phyloP scores from a whole-genome alignment of 345 rosid genomes.

The Geranium brycei region DNA sequence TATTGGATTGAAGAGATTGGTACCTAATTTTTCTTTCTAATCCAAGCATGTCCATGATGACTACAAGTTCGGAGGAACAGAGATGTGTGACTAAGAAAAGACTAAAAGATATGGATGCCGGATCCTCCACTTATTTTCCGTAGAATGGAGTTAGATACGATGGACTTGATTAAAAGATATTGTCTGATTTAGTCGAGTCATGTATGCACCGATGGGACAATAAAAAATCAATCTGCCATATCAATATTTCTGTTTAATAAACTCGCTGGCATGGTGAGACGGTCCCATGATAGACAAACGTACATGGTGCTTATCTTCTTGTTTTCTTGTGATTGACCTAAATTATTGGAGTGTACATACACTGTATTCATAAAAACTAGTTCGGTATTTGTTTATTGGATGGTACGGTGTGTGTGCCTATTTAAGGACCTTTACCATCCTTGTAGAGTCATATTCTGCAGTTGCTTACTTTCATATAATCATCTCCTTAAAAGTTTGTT shows the following conservation, averaged over 20 bases:
- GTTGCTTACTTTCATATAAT: not conserved
- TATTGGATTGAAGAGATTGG: no score
- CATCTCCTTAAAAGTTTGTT: not conserved
- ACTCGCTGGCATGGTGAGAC: not conserved
- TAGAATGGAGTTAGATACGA: not conserved
- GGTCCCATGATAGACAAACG: not conserved
- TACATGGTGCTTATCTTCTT: not conserved
- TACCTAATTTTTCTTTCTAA: not conserved
- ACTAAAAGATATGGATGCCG: not conserved
- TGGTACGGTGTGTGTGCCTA: not conserved
- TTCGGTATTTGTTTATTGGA: no score
- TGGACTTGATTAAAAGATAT: not conserved
- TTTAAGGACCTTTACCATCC: slow-evolving; percentile 1
- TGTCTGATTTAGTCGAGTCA: slow-evolving; percentile 8
- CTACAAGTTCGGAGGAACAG: not conserved
- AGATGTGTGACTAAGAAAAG: not conserved
- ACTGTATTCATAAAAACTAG: not conserved
- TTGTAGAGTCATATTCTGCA: slow-evolving; percentile 2
- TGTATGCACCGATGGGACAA: not conserved
- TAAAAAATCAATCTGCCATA: not conserved
- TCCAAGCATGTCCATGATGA: not conserved
- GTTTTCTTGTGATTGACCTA: not conserved
- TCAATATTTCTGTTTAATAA: not conserved
- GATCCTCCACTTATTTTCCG: not conserved
- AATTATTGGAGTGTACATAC: not conserved